phyloP scores from a whole-genome alignment of 1,284 basidiomycete species.

The Cryptococcus deneoformans region DNA sequence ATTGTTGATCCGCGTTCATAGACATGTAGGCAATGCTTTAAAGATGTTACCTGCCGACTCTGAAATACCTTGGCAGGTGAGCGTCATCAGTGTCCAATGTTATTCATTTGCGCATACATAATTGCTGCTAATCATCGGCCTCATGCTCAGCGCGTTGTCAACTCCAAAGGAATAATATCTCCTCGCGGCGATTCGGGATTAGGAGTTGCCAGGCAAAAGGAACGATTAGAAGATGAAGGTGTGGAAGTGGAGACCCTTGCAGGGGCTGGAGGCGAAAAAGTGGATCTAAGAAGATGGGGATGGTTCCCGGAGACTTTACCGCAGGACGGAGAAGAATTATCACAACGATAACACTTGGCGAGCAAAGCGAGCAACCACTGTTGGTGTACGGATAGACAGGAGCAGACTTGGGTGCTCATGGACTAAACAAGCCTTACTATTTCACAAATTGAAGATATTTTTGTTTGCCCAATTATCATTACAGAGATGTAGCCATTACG shows the following conservation, averaged over 20 bases:
- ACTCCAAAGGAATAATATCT: conserved; percentile 58
- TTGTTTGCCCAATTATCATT: too few relatives aligned
- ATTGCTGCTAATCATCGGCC: background rate
- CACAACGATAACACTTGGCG: too few relatives aligned
- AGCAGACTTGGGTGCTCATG: too few relatives aligned
- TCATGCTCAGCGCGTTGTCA: conserved; percentile 55
- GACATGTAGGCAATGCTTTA: conserved; percentile 70
- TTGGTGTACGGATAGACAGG: too few relatives aligned
- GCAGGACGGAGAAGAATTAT: too few relatives aligned
- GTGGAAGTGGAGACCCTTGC: conserved; percentile 58
- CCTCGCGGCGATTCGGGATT: conserved; percentile 72
- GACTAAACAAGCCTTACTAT: too few relatives aligned
- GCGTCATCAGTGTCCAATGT: conserved; percentile 52
- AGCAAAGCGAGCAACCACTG: too few relatives aligned
- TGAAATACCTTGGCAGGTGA: conserved; percentile 56
- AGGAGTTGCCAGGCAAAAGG: conserved; percentile 64
- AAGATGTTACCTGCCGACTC: conserved; percentile 30
- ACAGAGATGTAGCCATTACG: too few relatives aligned
- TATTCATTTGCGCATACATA: conserved; percentile 62
- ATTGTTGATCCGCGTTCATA: background rate
- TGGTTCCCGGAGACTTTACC: conserved; percentile 58
- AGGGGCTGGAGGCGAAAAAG: conserved; percentile 53
- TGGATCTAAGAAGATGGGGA: conserved; percentile 56
- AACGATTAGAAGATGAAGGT: conserved; percentile 66
- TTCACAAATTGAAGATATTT: too few relatives aligned